Base-by-base conservation (phyloP, 2,329 filamentous ascomycete species). In the Cladosporium sp. region DNA sequence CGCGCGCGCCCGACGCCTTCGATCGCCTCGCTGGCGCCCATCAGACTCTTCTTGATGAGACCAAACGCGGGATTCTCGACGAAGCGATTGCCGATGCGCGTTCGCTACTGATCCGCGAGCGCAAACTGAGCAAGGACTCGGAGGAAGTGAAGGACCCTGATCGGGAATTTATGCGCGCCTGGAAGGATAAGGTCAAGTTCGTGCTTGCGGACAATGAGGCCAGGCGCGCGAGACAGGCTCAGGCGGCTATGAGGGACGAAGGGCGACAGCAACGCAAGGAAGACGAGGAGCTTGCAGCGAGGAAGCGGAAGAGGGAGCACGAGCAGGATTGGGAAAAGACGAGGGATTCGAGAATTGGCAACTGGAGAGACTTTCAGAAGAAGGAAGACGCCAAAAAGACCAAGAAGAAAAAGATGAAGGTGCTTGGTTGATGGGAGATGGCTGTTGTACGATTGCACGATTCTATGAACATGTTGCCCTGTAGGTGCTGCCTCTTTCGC, bases 21-120 rank as follows among this genome's bases (percentile, higher is more conserved):
- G 93, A 98, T 71, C 84, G 92, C 8, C 79, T 98, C 22, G 95
- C 95, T 65, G 96, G 97, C 71, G 93, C 93, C 0, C 90, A 97
- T 66, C 86, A 84, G 2, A 82, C 88, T 61, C 80, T 98, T 4
- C 85, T 95, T 75, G 93, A 98, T 69, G 92, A 97, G 74, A 96
- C 96, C 72, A 80, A 88, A 65, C 89, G 93, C 53, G 81, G 79
- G 55, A 80, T 82, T 30, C 83, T 98, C 1, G 93, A 98, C 73
- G 93, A 97, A 71, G 87, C 88, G 59, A 97, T 97, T 60, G 87
- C 92, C 32, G 93, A 98, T 69, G 93, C 93, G 42, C 89, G 93
- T 62, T 92, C 93, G 81, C 80, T 98, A 36, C 77, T 97, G 50
- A 93, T 98, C 64, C 86, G 93, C 57, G 91, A 97, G 68, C 85